phyloP scores from a whole-genome alignment of 75 land plant genomes.

The Isoetes taiwanensis region DNA sequence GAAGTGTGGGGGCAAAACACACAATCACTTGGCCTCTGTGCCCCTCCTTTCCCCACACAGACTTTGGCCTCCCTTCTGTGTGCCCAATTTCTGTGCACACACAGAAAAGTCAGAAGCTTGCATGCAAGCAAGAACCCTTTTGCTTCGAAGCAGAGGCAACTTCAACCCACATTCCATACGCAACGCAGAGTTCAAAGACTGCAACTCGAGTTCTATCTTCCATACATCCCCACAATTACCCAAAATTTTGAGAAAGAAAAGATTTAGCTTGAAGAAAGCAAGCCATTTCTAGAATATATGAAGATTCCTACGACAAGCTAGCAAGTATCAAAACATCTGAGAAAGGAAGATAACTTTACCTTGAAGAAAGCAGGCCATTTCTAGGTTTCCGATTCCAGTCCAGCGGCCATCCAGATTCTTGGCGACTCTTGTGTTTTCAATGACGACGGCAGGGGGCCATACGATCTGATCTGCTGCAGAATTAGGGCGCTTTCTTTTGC shows the following conservation, averaged over 20 bases:
- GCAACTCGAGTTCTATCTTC: no score
- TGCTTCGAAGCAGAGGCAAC: no score
- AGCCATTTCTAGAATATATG: not conserved
- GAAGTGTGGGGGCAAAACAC: conserved; percentile 12
- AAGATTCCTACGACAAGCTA: not conserved
- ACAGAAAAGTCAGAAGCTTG: no score
- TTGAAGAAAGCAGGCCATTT: conserved; percentile 14
- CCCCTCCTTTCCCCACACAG: conserved; percentile 23
- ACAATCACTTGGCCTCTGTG: conserved; percentile 27
- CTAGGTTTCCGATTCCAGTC: conserved; percentile 19
- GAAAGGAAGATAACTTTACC: not conserved
- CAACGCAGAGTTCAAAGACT: no score
- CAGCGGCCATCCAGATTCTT: conserved; percentile 20
- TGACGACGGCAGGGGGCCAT: conserved; percentile 25
- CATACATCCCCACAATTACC: no score
- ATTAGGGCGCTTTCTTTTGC: no score
- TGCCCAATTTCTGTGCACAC: conserved; percentile 13
- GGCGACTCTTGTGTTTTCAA: conserved; percentile 24
- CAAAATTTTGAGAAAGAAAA: no score
- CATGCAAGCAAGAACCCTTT: no score
- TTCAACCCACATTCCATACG: no score
- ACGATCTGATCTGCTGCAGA: conserved; percentile 21
- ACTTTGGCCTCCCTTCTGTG: conserved; percentile 13
- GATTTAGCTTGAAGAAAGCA: not conserved
- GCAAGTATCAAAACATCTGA: not conserved